Evolutionary conservation across 192 early-diverging fungal species (phyloP).

Genomic region (Phycomyces nitens): DNA sequence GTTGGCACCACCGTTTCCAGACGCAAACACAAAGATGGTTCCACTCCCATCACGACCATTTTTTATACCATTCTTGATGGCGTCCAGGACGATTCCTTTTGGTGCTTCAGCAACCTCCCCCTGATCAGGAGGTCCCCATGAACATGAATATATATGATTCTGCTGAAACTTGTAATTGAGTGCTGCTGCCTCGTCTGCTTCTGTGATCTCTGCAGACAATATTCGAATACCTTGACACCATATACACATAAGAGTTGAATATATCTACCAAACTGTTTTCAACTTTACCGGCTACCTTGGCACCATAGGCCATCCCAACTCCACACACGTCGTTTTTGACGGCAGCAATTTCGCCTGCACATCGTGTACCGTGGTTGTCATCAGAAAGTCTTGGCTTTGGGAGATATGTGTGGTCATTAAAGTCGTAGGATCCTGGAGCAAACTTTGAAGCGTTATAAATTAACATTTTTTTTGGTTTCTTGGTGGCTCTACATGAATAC

Average conservation of each 20-base stretch:
- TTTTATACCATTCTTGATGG: constrained; percentile 81
- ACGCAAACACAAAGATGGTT: constrained; percentile 90
- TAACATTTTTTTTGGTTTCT: constrained; percentile 1
- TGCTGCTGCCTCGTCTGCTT: constrained; percentile 87
- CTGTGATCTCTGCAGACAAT: constrained; percentile 84
- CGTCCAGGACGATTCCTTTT: constrained; percentile 70
- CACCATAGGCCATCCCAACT: constrained; percentile 87
- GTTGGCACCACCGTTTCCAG: constrained; percentile 80
- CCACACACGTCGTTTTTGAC: constrained; percentile 89
- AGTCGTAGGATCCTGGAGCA: constrained; percentile 91
- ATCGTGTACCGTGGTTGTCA: constrained; percentile 94
- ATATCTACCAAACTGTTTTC: no score
- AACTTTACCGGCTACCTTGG: constrained; percentile 73
- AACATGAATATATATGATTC: constrained; percentile 95
- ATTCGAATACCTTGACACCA: constrained; percentile 69
- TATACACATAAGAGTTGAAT: not conserved
- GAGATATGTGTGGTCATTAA: constrained; percentile 72
- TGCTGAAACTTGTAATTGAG: constrained; percentile 85
- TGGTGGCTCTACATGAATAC: constrained; percentile 15
- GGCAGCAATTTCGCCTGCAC: constrained; percentile 96
- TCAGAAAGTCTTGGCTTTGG: constrained; percentile 73
- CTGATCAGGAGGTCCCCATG: constrained; percentile 93
- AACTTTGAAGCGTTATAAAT: constrained; percentile 37
- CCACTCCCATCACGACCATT: constrained; percentile 84
- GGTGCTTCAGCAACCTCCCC: constrained; percentile 85